Evolutionary conservation across 306 rosid genomes (phyloP).

Genomic region (Glycine soja): DNA sequence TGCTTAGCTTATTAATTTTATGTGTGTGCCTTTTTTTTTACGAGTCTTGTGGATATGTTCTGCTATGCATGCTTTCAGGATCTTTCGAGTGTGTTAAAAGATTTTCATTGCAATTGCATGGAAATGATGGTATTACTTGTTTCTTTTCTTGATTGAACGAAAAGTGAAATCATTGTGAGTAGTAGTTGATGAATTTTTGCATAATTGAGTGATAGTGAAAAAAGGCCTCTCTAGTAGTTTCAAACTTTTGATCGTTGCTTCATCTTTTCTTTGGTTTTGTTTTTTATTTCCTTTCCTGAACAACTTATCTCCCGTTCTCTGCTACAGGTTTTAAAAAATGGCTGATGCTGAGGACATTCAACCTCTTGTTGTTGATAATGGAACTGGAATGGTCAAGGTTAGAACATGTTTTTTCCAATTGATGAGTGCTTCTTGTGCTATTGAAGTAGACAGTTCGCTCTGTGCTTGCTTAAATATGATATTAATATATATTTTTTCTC

Average conservation of each 20-base stretch:
- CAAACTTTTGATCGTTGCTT: neutral
- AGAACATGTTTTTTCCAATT: constrained; percentile 15
- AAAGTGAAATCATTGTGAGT: neutral
- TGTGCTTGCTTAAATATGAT: neutral
- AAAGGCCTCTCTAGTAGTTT: neutral
- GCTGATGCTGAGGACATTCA: constrained; percentile 72
- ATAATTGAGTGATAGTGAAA: neutral
- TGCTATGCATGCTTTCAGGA: constrained; percentile 26
- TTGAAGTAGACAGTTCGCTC: neutral
- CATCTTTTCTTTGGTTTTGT: neutral
- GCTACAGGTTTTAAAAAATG: constrained; percentile 53
- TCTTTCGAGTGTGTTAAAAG: constrained; percentile 22
- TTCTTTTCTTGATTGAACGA: neutral
- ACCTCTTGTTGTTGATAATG: constrained; percentile 75
- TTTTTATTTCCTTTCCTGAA: neutral
- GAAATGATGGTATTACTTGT: neutral
- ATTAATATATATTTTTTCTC: neutral
- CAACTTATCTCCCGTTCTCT: neutral
- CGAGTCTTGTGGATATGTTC: constrained; percentile 10
- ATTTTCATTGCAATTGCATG: constrained; percentile 29
- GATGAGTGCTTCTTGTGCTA: neutral
- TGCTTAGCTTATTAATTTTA: neutral
- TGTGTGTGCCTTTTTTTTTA: neutral
- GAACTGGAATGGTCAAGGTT: constrained; percentile 80
- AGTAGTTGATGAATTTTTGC: constrained; percentile 18